Percentiles rank a stretch among this genome's conserved stretches.
Conservation (phyloP, 345 rosid genomes). For the Dovyalis caffra region DNA sequence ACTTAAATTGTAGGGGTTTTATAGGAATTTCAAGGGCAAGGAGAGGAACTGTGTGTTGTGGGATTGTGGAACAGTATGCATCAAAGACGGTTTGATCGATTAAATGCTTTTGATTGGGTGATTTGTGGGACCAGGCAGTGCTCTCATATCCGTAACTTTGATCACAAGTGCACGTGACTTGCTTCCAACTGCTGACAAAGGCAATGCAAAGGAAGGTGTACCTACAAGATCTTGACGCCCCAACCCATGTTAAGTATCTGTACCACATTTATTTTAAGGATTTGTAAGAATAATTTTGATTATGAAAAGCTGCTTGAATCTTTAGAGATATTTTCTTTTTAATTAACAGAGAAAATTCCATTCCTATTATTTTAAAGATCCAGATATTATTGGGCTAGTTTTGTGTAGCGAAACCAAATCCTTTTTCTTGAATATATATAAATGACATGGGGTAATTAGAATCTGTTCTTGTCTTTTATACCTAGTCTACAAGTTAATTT, state of each 20-base stretch:
- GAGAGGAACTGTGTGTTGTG: not conserved
- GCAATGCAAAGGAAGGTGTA: not conserved
- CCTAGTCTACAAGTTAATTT: no score
- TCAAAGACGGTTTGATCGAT: not conserved
- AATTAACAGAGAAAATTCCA: not conserved
- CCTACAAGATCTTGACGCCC: not conserved
- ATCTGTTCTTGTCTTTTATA: no score
- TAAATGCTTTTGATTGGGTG: constrained; percentile 6
- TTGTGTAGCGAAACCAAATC: no score
- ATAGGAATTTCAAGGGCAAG: not conserved
- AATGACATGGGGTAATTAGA: no score
- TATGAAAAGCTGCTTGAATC: not conserved
- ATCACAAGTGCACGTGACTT: constrained; percentile 26
- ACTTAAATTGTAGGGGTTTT: not conserved
- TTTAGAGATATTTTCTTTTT: not conserved
- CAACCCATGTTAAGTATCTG: not conserved
- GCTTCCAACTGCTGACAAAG: not conserved
- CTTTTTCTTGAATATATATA: no score
- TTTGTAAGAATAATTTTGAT: not conserved
- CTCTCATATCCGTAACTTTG: constrained; percentile 19
- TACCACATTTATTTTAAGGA: not conserved
- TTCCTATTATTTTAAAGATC: no score
- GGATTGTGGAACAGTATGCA: not conserved
- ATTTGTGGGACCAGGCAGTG: not conserved
- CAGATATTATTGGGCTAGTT: no score